Evolutionary conservation across 257 asterid genomes (phyloP).

Genomic region (Solanum virginianum): DNA sequence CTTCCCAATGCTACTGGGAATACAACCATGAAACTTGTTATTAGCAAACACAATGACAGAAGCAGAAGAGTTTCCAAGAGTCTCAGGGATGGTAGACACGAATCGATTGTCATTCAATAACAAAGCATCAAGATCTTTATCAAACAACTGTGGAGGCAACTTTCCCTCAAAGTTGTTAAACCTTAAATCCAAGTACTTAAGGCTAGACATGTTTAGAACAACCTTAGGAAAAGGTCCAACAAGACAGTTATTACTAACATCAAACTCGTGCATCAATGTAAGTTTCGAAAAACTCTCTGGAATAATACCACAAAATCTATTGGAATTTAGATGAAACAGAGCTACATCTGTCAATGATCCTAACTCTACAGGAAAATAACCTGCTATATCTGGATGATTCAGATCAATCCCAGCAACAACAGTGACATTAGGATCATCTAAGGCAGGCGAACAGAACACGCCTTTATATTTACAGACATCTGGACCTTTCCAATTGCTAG

Average conservation of each 20-base stretch:
- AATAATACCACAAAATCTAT: constrained; percentile 22
- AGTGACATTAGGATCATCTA: constrained; percentile 3
- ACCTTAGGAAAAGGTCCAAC: constrained; percentile 19
- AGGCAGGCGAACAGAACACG: constrained; percentile 13
- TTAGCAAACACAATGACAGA: constrained; percentile 22
- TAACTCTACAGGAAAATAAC: constrained; percentile 23
- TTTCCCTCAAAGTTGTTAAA: constrained; percentile 19
- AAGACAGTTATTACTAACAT: constrained; percentile 20
- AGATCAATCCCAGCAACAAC: constrained; percentile 30
- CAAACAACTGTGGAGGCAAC: constrained; percentile 11
- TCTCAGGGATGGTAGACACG: constrained; percentile 10
- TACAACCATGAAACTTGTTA: constrained; percentile 23
- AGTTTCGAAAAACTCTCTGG: constrained; percentile 18
- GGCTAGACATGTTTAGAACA: constrained; percentile 4
- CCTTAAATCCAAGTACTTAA: constrained; percentile 23
- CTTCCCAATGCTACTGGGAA: constrained; percentile 19
- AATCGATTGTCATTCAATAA: constrained; percentile 24
- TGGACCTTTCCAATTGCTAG: constrained; percentile 28
- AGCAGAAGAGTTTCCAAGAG: constrained; percentile 21
- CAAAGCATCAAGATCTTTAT: constrained; percentile 20
- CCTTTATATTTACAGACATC: constrained; percentile 24
- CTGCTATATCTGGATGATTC: constrained; percentile 25
- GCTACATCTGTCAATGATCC: constrained; percentile 22
- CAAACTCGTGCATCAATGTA: constrained; percentile 12
- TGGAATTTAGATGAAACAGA: constrained; percentile 23